phyloP scores from a whole-genome alignment of 495 filamentous ascomycete genomes.

The Penicillium malachiteum region DNA sequence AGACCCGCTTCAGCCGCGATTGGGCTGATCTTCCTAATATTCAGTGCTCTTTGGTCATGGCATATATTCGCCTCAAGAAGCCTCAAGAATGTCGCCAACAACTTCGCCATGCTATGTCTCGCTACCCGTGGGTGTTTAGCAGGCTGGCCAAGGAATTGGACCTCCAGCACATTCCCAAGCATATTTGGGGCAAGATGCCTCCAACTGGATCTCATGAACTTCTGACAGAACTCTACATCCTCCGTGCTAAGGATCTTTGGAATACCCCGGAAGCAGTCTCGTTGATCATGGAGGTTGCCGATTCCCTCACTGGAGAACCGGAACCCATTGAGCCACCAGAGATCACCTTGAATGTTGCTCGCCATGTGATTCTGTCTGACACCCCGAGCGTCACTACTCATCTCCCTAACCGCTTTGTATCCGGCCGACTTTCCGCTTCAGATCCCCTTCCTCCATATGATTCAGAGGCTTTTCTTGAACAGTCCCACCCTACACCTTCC shows the following conservation, averaged over 20 bases:
- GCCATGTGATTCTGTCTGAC: conserved; percentile 78
- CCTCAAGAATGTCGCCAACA: conserved; percentile 59
- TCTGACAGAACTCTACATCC: conserved; percentile 74
- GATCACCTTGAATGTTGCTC: conserved; percentile 65
- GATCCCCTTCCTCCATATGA: conserved; percentile 48
- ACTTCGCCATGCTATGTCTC: conserved; percentile 63
- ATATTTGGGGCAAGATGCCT: conserved; percentile 78
- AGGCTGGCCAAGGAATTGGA: conserved; percentile 74
- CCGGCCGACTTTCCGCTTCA: conserved; percentile 42
- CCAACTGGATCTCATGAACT: conserved; percentile 67
- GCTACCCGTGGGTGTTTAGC: conserved; percentile 77
- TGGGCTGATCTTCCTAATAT: conserved; percentile 60
- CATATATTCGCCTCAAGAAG: conserved; percentile 67
- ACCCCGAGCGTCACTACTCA: conserved; percentile 52
- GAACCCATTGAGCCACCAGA: conserved; percentile 41
- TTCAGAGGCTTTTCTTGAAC: conserved; percentile 41
- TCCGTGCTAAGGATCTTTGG: conserved; percentile 85
- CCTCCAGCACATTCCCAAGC: conserved; percentile 66
- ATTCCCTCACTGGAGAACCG: conserved; percentile 44
- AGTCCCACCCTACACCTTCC: conserved; percentile 38
- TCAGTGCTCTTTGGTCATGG: conserved; percentile 69
- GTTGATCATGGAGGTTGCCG: conserved; percentile 71
- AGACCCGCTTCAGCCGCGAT: conserved; percentile 51
- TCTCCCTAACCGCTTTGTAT: conserved; percentile 41
- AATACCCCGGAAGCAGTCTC: conserved; percentile 70